Evolutionary conservation across 2,329 filamentous ascomycete genomes (phyloP), one percentile per base, ranked within the genome.

Genomic region (Triangularia setosa): DNA sequence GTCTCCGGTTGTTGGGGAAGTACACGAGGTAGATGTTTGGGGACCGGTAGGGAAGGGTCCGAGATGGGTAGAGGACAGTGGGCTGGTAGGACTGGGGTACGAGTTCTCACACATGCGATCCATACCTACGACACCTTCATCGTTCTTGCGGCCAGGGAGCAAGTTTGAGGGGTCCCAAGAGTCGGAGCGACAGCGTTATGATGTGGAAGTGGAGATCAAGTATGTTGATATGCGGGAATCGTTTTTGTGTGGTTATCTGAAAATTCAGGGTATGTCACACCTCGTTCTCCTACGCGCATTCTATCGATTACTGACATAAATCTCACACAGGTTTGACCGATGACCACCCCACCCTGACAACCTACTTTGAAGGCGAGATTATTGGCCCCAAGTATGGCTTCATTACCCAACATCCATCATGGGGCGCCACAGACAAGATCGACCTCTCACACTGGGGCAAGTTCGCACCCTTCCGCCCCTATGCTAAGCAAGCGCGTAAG

Each of bases 301-400:
- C 55, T 61, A 68, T 48, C 30, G 33, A 23, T 14, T 53, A 61
- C 65, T 65, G 35, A 58, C 53, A 30, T 44, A 16, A 14, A 40
- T 2, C 16, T 23, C 18, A 11, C 18, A 11, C 70, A 97, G 93
- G 93, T 60, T 82, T 99, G 16, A 98, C 95, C 0, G 90, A 96
- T 74, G 93, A 97, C 77, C 94, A 98, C 75, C 94, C 94, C 12
- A 97, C 93, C n/a, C 82, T 99, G 59, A 98, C 94, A 8, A 99
- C 95, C 1, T 99, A 96, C 76, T 99, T 99, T 72, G 94, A 98
- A 78, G 93, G 94, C 75, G 95, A 99, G 78, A 96, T 99, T 62
- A 97, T 99, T 69, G 95, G 95, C 58, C 89, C 88, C 64, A 96
- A 96, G 75, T 93, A 98, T 79, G 90, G 88, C n/a, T 99, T 99